phyloP scores from a whole-genome alignment of 495 filamentous ascomycete species.

The Parathielavia appendiculata region DNA sequence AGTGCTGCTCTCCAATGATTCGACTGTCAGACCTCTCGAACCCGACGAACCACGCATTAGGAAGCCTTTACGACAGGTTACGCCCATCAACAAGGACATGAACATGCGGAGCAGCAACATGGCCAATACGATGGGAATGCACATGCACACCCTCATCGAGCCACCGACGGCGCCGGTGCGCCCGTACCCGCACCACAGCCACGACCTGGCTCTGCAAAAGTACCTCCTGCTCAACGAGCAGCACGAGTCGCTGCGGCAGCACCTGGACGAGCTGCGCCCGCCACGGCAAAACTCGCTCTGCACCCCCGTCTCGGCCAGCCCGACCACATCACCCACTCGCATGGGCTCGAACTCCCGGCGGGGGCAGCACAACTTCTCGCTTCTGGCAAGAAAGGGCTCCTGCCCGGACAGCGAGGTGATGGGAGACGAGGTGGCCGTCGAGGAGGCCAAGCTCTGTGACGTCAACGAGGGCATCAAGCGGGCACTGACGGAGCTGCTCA shows the following conservation, averaged over 20 bases:
- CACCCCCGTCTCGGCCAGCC: slow-evolving; percentile 31
- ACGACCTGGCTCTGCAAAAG: slow-evolving; percentile 49
- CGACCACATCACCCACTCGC: slow-evolving; percentile 34
- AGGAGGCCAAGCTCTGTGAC: slow-evolving; percentile 50
- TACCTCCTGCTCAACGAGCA: slow-evolving; percentile 53
- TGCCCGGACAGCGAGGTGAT: slow-evolving; percentile 8
- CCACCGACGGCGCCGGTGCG: slow-evolving; percentile 15
- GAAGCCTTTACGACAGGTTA: slow-evolving; percentile 2
- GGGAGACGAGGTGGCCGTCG: slow-evolving; percentile 42
- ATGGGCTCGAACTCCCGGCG: slow-evolving; percentile 13
- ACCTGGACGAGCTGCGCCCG: slow-evolving; percentile 43
- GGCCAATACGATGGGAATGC: slow-evolving; percentile 9
- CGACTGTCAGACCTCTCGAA: slow-evolving; percentile 12
- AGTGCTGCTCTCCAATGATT: slow-evolving; percentile 16
- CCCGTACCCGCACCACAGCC: slow-evolving; percentile 30
- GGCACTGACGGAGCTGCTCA: slow-evolving; percentile 60
- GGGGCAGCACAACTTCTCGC: slow-evolving; percentile 29
- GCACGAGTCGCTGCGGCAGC: slow-evolving; percentile 48
- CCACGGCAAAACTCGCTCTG: slow-evolving; percentile 26
- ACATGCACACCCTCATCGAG: slow-evolving; percentile 18
- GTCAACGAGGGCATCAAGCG: slow-evolving; percentile 63
- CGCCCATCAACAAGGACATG: slow-evolving; percentile 6
- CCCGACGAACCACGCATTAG: slow-evolving; percentile 9
- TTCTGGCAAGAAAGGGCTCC: slow-evolving; percentile 16
- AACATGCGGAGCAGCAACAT: slow-evolving; percentile 2